phyloP scores from a whole-genome alignment of 176 grass and related monocot genomes.

The Stipa capillata region DNA sequence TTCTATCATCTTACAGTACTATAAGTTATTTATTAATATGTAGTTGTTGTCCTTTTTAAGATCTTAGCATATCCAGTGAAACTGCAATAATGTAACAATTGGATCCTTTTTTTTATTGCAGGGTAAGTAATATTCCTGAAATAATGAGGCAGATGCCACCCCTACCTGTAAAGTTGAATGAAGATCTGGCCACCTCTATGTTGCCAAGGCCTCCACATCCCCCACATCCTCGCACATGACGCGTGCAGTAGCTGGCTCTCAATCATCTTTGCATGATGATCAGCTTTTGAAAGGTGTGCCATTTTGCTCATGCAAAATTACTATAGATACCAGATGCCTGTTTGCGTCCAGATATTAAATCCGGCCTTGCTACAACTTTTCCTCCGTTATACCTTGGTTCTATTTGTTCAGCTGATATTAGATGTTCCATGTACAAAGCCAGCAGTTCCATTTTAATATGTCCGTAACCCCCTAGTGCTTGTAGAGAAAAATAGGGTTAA shows the following conservation, averaged over 20 bases:
- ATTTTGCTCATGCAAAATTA: not conserved
- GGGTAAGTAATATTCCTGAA: slow-evolving; percentile 62
- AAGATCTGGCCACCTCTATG: slow-evolving; percentile 65
- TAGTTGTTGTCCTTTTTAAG: not conserved
- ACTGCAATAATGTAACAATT: not conserved
- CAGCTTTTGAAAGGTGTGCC: not conserved
- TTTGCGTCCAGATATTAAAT: not conserved
- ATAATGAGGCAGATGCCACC: slow-evolving; percentile 97
- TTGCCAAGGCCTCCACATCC: slow-evolving; percentile 32
- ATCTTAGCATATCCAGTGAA: not conserved
- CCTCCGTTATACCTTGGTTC: slow-evolving; percentile 4
- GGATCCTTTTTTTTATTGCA: slow-evolving; percentile 26
- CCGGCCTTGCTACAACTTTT: not conserved
- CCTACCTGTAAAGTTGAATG: slow-evolving; percentile 75
- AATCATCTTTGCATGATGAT: not conserved
- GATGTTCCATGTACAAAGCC: slow-evolving; percentile 18
- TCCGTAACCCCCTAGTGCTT: not conserved
- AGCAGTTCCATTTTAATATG: slow-evolving; percentile 1
- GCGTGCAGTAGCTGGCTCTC: not conserved
- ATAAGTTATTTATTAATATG: slow-evolving; percentile 8
- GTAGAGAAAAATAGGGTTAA: slow-evolving; percentile 25
- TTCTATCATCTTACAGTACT: not conserved
- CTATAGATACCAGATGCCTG: not conserved
- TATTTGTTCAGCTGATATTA: slow-evolving; percentile 33
- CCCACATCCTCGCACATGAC: not conserved